phyloP scores from a whole-genome alignment of 1,284 basidiomycete species.

The Boletus chippewaensis region DNA sequence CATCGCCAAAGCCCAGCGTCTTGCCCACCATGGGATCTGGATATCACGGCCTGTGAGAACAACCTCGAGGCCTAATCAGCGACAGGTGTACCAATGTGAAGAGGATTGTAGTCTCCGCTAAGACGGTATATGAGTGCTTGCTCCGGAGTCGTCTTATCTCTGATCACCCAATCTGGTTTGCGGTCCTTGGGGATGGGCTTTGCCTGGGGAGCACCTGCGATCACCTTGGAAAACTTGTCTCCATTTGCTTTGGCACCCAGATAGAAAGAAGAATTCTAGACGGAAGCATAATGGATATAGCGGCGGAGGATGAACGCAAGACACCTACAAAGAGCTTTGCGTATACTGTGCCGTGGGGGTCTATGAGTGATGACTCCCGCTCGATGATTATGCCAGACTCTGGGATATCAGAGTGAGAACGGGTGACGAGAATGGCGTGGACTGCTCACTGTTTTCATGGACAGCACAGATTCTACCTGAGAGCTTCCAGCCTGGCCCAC shows the following conservation, averaged over 20 bases:
- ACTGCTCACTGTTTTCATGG: slow-evolving; percentile 64
- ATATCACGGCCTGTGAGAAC: background rate
- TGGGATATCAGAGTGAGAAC: slow-evolving; percentile 25
- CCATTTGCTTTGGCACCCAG: slow-evolving; percentile 70
- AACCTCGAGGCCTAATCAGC: background rate
- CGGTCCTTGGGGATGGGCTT: slow-evolving; percentile 64
- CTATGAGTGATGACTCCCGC: slow-evolving; percentile 54
- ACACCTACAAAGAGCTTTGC: slow-evolving; percentile 59
- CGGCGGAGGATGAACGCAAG: background rate
- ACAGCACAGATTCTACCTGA: slow-evolving; percentile 55
- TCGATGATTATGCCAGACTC: slow-evolving; percentile 75
- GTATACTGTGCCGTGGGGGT: slow-evolving; percentile 57
- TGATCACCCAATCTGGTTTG: slow-evolving; percentile 61
- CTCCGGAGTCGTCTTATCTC: slow-evolving; percentile 64
- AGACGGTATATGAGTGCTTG: slow-evolving; percentile 76
- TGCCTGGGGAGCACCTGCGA: slow-evolving; percentile 60
- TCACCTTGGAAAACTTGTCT: slow-evolving; percentile 58
- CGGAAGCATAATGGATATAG: background rate
- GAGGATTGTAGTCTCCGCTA: slow-evolving; percentile 79
- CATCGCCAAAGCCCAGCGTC: slow-evolving; percentile 67
- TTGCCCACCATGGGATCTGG: slow-evolving; percentile 67
- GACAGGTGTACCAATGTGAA: slow-evolving; percentile 62
- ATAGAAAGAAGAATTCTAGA: slow-evolving; percentile 64
- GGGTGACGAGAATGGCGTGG: background rate
- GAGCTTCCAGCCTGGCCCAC: slow-evolving; percentile 62